These are phyloP conservation scores for Apophysomyces variabilis DNA, from an alignment of 371 early-diverging fungal genomes.

Conservation along the genomic window DNA sequence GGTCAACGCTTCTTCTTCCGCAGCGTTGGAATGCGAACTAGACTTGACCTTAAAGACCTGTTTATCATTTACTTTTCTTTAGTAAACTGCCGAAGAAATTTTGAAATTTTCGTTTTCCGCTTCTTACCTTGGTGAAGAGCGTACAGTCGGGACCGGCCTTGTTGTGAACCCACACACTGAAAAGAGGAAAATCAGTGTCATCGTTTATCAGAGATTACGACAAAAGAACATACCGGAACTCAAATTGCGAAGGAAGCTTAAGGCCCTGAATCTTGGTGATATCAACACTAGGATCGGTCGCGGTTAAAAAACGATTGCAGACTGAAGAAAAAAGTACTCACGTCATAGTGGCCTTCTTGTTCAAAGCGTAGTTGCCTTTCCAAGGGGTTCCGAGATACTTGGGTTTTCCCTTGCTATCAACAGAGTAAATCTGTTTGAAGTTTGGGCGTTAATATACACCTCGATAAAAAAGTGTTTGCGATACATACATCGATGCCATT, in stretches of 20 bases:
- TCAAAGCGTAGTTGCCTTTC: slow-evolving; percentile 46
- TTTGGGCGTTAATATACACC: not conserved
- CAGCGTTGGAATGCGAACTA: slow-evolving; percentile 44
- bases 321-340: slow-evolving; percentile 22
- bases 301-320: not conserved
- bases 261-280: slow-evolving; percentile 37
- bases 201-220: slow-evolving; percentile 7
- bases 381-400: slow-evolving; percentile 47
- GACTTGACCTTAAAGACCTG: slow-evolving; percentile 38
- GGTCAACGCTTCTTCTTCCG: slow-evolving; percentile 33
- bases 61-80: not conserved
- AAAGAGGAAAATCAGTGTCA: not conserved
- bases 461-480: not conserved
- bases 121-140: slow-evolving; percentile 50
- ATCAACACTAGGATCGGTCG: slow-evolving; percentile 35
- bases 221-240: slow-evolving; percentile 46
- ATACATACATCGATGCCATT: slow-evolving; percentile 49
- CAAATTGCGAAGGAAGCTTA: slow-evolving; percentile 51
- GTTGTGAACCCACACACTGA: slow-evolving; percentile 49
- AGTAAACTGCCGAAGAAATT: not conserved
- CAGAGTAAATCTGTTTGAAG: slow-evolving; percentile 40
- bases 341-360: slow-evolving; percentile 48
- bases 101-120: not conserved
- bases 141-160: slow-evolving; percentile 52
- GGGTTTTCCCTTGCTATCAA: slow-evolving; percentile 39